phyloP scores from a whole-genome alignment of 2,329 filamentous ascomycete species.

The Fusarium solani-melongenae region DNA sequence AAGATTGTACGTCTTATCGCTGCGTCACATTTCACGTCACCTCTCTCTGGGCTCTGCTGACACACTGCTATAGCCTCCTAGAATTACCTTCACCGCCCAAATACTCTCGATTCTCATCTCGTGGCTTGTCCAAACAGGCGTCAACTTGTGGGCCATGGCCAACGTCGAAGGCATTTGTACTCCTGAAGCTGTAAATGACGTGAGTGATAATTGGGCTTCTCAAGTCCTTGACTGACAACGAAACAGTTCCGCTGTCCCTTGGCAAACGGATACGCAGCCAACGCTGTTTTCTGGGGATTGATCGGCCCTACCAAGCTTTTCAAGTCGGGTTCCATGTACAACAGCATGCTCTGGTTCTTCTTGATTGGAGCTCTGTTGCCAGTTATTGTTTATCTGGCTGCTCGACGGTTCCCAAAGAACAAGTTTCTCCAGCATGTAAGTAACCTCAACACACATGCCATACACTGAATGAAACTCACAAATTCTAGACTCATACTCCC shows the following conservation, averaged over 20 bases:
- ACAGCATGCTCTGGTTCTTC: constrained; percentile 15
- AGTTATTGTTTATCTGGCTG: constrained; percentile 6
- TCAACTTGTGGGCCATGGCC: constrained; percentile 40
- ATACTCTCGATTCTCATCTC: constrained; percentile 53
- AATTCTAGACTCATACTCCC: constrained; percentile 4
- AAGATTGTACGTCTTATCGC: constrained; percentile 50
- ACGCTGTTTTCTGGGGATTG: constrained; percentile 59
- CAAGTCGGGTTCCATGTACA: constrained; percentile 19
- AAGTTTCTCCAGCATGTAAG: not conserved
- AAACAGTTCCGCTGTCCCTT: constrained; percentile 54
- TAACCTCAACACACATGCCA: not conserved
- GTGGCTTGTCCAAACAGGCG: constrained; percentile 48
- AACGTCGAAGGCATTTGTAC: not conserved
- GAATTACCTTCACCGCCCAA: constrained; percentile 58
- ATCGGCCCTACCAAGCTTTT: constrained; percentile 56
- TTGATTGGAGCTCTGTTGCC: constrained; percentile 14
- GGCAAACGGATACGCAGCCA: constrained; percentile 35
- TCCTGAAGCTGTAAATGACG: not conserved
- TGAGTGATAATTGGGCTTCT: not conserved
- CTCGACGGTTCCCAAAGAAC: constrained; percentile 4
- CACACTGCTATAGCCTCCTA: constrained; percentile 43
- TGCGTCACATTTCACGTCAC: not conserved
- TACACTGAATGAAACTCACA: not conserved
- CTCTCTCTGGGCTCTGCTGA: not conserved
- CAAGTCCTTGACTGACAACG: not conserved